Conservation (phyloP, 257 asterid species). For the Scutellaria barbata region DNA sequence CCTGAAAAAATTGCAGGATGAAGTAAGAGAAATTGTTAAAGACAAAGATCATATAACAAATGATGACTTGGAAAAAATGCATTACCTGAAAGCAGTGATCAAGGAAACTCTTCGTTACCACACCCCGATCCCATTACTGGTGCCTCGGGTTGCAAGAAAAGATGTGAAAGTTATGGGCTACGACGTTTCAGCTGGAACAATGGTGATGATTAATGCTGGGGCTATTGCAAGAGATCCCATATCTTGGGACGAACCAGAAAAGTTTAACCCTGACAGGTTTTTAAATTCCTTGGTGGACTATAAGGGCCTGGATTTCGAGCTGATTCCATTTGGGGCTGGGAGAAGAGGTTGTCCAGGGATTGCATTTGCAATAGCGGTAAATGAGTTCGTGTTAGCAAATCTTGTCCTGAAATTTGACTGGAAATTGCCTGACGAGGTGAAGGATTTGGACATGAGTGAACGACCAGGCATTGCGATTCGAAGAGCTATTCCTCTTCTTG, state of each 20-base stretch:
- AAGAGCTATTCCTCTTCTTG: constrained; percentile 37
- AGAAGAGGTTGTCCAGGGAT: constrained; percentile 50
- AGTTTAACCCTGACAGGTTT: constrained; percentile 53
- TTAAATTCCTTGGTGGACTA: constrained; percentile 33
- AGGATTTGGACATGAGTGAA: constrained; percentile 40
- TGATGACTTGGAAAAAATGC: constrained; percentile 52
- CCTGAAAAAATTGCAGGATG: constrained; percentile 38
- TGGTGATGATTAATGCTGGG: constrained; percentile 45
- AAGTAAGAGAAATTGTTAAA: constrained; percentile 39
- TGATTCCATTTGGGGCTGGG: constrained; percentile 49
- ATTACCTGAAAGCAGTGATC: constrained; percentile 50
- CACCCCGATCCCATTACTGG: constrained; percentile 49
- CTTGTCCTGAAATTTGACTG: constrained; percentile 41
- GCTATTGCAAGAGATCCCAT: constrained; percentile 47
- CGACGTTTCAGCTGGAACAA: constrained; percentile 46
- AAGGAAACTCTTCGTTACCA: constrained; percentile 57
- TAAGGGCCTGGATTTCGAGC: constrained; percentile 42
- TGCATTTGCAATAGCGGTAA: constrained; percentile 33
- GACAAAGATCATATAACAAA: constrained; percentile 34
- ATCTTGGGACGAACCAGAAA: constrained; percentile 47
- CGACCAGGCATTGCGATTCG: constrained; percentile 32
- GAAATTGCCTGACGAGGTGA: constrained; percentile 36
- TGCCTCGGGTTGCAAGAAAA: constrained; percentile 40
- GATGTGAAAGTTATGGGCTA: constrained; percentile 46
- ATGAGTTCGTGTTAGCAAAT: constrained; percentile 42